phyloP scores from a whole-genome alignment of 83 land plant genomes.

The Larix sibirica region DNA sequence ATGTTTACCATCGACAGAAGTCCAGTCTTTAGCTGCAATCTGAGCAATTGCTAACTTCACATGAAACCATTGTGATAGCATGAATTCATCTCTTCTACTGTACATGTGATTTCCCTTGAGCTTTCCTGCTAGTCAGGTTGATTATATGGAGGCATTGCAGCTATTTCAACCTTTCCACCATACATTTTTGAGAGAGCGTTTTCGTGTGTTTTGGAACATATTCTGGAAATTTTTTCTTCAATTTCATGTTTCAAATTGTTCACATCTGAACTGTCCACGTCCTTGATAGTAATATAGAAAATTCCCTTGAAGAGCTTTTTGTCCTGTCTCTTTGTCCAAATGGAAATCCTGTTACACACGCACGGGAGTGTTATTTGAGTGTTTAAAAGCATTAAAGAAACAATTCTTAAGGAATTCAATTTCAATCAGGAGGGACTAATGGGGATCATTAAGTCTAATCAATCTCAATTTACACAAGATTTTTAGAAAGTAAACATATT shows the following conservation, averaged over 20 bases:
- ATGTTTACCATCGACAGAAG: constrained; percentile 30
- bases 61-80: no score
- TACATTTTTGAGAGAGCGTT: constrained; percentile 31
- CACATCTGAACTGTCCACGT: constrained; percentile 31
- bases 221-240: no score
- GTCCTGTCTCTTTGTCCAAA: constrained; percentile 38
- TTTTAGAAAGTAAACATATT: no score
- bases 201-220: constrained; percentile 27
- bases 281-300: constrained; percentile 22
- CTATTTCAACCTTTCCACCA: constrained; percentile 25
- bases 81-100: constrained; percentile 17
- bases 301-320: not conserved
- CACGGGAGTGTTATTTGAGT: no score
- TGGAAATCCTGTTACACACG: constrained; percentile 26
- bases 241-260: constrained; percentile 25
- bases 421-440: no score
- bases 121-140: constrained; percentile 25
- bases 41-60: no score
- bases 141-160: constrained; percentile 34
- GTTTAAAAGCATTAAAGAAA: no score
- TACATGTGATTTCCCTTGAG: constrained; percentile 14
- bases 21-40: constrained; percentile 36
- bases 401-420: no score
- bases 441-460: no score
- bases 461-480: no score